Evolutionary conservation across 208 protist species (phyloP), one percentile per base, ranked within the genome.

Genomic region (Trypanosoma theileri): DNA sequence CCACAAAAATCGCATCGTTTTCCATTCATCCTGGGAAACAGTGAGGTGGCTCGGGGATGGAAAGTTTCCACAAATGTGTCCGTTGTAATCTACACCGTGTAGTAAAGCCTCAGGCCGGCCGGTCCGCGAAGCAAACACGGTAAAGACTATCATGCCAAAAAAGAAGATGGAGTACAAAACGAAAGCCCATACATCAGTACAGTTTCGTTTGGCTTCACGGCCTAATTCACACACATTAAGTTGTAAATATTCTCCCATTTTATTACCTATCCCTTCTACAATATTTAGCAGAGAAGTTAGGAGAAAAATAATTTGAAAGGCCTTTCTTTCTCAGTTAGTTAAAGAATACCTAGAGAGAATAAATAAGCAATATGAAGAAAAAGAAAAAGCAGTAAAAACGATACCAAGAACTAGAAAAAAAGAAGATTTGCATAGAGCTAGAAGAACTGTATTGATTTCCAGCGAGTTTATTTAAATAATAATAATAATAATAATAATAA

Each of bases 51-150:
- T 41, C 11, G 52, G 40, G 68, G 31, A 1, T 42, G 19, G 44
- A n/a, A 11, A 19, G 26, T 21, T 26, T 57, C 16, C 48, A 61
- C 66, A 71, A 16, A 61, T 21, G n/a, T 68, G 40, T 24, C 66
- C 66, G 17, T 62, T 46, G 21, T 71, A 71, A 41, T 71, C 66
- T 52, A 41, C 45, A 35, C 56, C 66, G 54, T 68, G 35, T n/a
- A 68, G 14, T 50, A 69, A 40, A 40, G 51, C n/a, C 9, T 51
- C 21, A 26, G 40, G n/a, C 7, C 26, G 4, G 14, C 45, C 35
- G n/a, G 11, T 44, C 41, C 53, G 16, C 1, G 28, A 65, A 21
- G 14, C 3, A 35, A 65, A 40, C 8, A 51, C n/a, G 53, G n/a
- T 54, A 35, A 65, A 19, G 26, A 44, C 59, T 41, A 12, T 16